A percentile compares a stretch with the other conserved stretches of the same genome.
These are phyloP conservation scores for Magnusiomyces ingens DNA, from an alignment of 1,139 yeast genomes.

Conservation along the genomic window DNA sequence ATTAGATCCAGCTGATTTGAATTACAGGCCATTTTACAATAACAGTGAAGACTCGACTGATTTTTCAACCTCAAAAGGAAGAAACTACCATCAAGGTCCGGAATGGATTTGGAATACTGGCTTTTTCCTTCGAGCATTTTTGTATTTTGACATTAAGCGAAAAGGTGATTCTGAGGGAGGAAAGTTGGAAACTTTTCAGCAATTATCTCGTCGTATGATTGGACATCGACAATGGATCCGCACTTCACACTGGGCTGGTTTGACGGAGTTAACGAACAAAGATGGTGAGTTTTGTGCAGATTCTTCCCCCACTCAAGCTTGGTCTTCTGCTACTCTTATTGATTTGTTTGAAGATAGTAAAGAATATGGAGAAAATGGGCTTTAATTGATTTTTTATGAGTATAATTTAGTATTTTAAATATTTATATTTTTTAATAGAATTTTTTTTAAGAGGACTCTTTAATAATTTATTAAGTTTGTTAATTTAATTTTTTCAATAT, in stretches of 20 bases:
- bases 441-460: no score
- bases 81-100: slow-evolving; percentile 98
- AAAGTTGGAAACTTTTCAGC: slow-evolving; percentile 36
- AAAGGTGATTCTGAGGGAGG: slow-evolving; percentile 20
- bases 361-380: neutral
- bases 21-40: slow-evolving; percentile 81
- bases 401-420: neutral
- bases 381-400: neutral
- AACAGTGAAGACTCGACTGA: slow-evolving; percentile 77
- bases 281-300: slow-evolving; percentile 76
- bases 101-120: slow-evolving; percentile 97
- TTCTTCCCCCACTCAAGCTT: slow-evolving; percentile 93
- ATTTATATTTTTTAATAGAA: no score
- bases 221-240: slow-evolving; percentile 65
- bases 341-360: slow-evolving; percentile 66
- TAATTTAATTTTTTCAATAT: no score
- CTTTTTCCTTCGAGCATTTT: slow-evolving; percentile 72
- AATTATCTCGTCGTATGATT: slow-evolving; percentile 46
- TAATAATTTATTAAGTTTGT: no score
- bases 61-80: slow-evolving; percentile 89
- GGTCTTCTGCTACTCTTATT: slow-evolving; percentile 83
- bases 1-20: slow-evolving; percentile 84
- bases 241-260: slow-evolving; percentile 83
- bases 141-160: slow-evolving; percentile 44
- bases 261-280: slow-evolving; percentile 86